Evolutionary conservation across 2,329 filamentous ascomycete species (phyloP).

Genomic region (Apiospora malaysiana): DNA sequence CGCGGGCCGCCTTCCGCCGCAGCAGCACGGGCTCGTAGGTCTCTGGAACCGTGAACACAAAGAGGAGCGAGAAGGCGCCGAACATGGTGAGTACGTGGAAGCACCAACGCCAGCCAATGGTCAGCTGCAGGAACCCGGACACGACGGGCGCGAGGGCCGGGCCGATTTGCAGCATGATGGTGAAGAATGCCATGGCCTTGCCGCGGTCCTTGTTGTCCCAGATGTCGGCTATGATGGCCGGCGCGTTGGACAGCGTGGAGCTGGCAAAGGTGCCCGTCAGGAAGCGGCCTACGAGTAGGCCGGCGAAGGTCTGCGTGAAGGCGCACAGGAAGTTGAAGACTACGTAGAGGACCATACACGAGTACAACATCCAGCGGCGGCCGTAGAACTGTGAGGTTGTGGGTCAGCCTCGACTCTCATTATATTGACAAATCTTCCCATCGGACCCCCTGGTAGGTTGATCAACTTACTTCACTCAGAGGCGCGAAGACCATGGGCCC

Average conservation of each 20-base stretch:
- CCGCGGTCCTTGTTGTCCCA: constrained; percentile 58
- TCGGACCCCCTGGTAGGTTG: not conserved
- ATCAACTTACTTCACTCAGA: constrained; percentile 48
- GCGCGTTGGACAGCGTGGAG: constrained; percentile 42
- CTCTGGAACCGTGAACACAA: constrained; percentile 65
- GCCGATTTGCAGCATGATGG: constrained; percentile 58
- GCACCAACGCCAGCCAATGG: constrained; percentile 59
- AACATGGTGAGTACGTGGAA: constrained; percentile 55
- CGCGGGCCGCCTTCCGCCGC: constrained; percentile 57
- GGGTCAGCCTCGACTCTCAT: not conserved
- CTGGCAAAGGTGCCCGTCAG: constrained; percentile 59
- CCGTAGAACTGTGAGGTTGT: constrained; percentile 54
- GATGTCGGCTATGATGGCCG: constrained; percentile 59
- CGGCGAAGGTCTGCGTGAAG: constrained; percentile 59
- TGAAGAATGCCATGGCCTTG: constrained; percentile 60
- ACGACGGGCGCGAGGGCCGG: constrained; percentile 38
- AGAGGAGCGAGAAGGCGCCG: constrained; percentile 42
- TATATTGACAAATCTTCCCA: not conserved
- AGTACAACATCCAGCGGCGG: constrained; percentile 58
- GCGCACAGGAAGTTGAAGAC: constrained; percentile 60
- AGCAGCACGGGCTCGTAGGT: constrained; percentile 59
- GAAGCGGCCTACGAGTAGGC: constrained; percentile 60
- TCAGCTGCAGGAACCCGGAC: constrained; percentile 63
- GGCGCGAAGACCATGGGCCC: constrained; percentile 62
- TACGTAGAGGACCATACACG: constrained; percentile 54